Base-by-base conservation (phyloP, 2,329 filamentous ascomycete genomes). In the Penicillium sp. region DNA sequence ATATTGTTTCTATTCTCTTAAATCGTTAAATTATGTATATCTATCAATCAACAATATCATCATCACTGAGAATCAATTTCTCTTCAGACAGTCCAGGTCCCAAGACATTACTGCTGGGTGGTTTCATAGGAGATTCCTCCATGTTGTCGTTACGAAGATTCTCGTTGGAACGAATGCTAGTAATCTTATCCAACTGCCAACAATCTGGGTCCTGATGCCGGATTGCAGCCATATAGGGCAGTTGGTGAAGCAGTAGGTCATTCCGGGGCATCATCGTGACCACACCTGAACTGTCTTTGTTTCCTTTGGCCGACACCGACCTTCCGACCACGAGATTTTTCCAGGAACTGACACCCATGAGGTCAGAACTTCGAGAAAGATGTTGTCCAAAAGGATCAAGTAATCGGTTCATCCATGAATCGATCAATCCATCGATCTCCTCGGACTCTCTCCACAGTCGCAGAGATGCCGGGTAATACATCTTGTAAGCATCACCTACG, bases 391-490 rank as follows among this genome's bases (percentile, higher is more conserved):
- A 67, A 69, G 31, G 71, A 54, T 69, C 60, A 12, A 72, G 62
- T 43, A 61, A 70, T 52, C 59, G 74, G 59, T 53, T 74, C 70
- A 61, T 68, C 74, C 69, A 80, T 40, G 68, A 57, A 60, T 72
- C 49, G 56, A 96, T 77, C 1, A 90, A 72, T 0, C 84, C 86
- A 58, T 90, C 88, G 6, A 93, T 81, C 69, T 97, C 92, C 69
- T 97, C 92, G 60, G 85, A 88, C 53, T 86, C 83, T 57, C 88
- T 83, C 91, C 92, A 96, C 11, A 97, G 74, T 64, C 91, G 91
- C 40, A 96, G 77, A 53, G 88, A 91, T 0, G 86, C 86, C 0
- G 94, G 94, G 67, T 94, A 99, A 63, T 92, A 95, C 90, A 99
- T 96, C 68, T 89, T 92, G 75, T 87, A 88, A 0, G 88, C 83